Evolutionary conservation across 2,329 filamentous ascomycete genomes (phyloP).

Genomic region (Orbilia javanica): DNA sequence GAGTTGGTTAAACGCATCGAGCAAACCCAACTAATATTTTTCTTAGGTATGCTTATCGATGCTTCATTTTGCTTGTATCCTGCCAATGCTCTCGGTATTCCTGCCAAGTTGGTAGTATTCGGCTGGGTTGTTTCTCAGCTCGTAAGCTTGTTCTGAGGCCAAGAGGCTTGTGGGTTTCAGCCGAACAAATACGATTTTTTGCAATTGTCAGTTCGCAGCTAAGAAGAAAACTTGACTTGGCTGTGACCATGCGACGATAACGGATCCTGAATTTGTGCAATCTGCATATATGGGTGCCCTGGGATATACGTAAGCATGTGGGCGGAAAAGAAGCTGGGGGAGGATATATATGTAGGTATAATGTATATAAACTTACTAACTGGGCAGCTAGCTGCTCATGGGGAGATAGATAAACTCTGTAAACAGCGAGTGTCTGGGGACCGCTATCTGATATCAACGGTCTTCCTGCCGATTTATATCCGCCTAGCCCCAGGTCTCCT

Average conservation of each 20-base stretch:
- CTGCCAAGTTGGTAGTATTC: constrained; percentile 35
- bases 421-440: too few species aligned
- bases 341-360: too few species aligned
- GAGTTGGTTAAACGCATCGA: constrained; percentile 29
- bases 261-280: background rate
- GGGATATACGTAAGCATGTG: constrained; percentile 41
- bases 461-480: constrained; percentile 21
- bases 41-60: constrained; percentile 38
- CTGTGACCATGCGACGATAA: constrained; percentile 1
- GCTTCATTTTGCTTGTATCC: constrained; percentile 54
- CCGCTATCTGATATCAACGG: background rate
- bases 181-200: constrained; percentile 2
- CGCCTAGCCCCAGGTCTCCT: background rate
- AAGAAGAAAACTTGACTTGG: constrained; percentile 7
- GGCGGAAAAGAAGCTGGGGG: background rate
- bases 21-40: constrained; percentile 19
- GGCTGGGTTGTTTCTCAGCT: constrained; percentile 21
- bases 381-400: too few species aligned
- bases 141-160: constrained; percentile 25
- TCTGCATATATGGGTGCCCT: background rate
- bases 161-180: constrained; percentile 42
- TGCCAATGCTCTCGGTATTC: constrained; percentile 35
- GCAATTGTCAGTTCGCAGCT: constrained; percentile 3
- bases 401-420: too few species aligned
- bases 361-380: background rate